These are phyloP conservation scores for Fomitiporia mediterranea DNA, from an alignment of 1,284 basidiomycete species.

Conservation along the genomic window DNA sequence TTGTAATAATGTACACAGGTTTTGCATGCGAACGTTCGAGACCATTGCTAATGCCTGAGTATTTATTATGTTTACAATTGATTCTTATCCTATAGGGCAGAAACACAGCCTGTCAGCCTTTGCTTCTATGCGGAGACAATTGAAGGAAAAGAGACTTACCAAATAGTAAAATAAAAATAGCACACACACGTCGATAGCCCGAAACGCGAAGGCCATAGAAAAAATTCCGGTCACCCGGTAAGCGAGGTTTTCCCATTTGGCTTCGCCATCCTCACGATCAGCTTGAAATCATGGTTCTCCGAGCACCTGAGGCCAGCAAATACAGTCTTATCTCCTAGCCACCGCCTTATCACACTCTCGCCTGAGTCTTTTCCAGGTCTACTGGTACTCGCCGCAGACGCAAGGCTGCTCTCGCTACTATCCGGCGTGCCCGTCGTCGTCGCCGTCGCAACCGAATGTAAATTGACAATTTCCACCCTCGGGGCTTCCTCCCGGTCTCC, in stretches of 20 bases:
- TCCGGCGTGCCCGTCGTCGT: not conserved
- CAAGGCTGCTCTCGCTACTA: constrained; percentile 3
- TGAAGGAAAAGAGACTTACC: not conserved
- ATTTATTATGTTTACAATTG: no score
- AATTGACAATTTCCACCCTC: not conserved
- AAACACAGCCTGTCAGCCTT: no score
- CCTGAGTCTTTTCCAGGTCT: not conserved
- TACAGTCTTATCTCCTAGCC: constrained; percentile 6
- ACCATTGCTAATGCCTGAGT: no score
- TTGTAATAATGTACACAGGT: not conserved
- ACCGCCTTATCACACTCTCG: constrained; percentile 1
- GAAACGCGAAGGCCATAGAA: no score
- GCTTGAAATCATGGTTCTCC: constrained; percentile 10
- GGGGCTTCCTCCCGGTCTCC: not conserved
- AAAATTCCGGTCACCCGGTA: not conserved
- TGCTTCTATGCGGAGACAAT: no score
- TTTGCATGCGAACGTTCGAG: not conserved
- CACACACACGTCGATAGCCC: not conserved
- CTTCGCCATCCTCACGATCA: constrained; percentile 13
- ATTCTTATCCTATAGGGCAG: no score
- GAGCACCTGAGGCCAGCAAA: not conserved
- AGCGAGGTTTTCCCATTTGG: not conserved
- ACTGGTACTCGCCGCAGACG: not conserved
- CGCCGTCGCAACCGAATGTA: not conserved
- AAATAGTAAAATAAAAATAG: not conserved